Base-by-base conservation (phyloP, 2,329 filamentous ascomycete species). In the Xenoacremonium recifei region DNA sequence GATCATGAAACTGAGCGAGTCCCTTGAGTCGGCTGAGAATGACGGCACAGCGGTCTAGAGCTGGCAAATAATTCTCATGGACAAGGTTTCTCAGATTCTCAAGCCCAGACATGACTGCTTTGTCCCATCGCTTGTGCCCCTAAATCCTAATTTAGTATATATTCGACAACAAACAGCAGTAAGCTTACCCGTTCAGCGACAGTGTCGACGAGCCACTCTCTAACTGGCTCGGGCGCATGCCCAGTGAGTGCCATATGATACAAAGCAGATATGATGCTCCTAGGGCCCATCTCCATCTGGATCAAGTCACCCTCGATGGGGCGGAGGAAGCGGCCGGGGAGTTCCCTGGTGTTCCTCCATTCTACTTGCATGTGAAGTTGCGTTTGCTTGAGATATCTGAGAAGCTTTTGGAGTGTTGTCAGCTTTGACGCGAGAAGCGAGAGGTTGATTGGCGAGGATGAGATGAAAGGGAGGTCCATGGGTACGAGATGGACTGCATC, bases 51-150 rank as follows among this genome's bases (percentile, higher is more conserved):
- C 92, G 82, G 54, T 97, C 90, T 2, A 97, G 72, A 1, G 89
- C 89, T 0, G 93, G 93, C 3, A 97, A 75, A 38, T 96, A 82
- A 61, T 95, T 91, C 59, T 96, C 85, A 58, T 96, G 91, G 1
- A 90, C 74, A 11, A 97, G 74, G 39, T 80, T 79, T 37, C 89
- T 80, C 9, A 97, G 75, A 40, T 82, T 85, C 45, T 88, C 83
- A 16, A 96, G 84, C 1, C 90, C 89, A 4, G 82, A 80, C 2
- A 80, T 76, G 3, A 95, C 86, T 5, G 87, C 85, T 58, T 92
- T 95, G 49, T 97, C 91, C 93, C 93, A 99, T 36, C 93, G 77
- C 66, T 96, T 96, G 56, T 95, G 88, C 1, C 90, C 90, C 85
- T 93, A 37, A 16, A 15, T 16, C 13, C 21, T 30, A 40, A 34